Conservation (phyloP, 2,329 filamentous ascomycete genomes). For the Ceratocystis lukuohia region DNA sequence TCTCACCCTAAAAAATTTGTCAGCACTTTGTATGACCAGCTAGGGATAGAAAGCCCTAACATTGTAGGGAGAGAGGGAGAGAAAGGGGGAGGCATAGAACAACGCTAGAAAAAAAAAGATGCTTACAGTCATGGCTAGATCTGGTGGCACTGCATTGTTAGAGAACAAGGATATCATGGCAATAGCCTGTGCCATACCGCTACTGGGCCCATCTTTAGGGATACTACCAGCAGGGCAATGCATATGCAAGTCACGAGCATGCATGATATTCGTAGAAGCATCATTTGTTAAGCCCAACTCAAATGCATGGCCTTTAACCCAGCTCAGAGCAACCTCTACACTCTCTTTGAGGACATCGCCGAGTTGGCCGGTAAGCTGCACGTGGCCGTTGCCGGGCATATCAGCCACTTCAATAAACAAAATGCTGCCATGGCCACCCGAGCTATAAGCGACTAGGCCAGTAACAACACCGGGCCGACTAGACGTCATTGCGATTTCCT, state of each 20-base stretch:
- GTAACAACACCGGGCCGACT: constrained; percentile 84
- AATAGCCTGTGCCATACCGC: constrained; percentile 86
- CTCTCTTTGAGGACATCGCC: constrained; percentile 95
- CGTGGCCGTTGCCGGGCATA: constrained; percentile 83
- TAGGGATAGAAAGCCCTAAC: not conserved
- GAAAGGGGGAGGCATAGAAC: not conserved
- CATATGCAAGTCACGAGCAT: constrained; percentile 82
- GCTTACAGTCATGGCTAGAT: constrained; percentile 83
- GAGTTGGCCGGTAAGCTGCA: constrained; percentile 91
- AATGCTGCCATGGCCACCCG: constrained; percentile 86
- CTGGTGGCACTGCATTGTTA: constrained; percentile 72
- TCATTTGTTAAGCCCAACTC: constrained; percentile 73
- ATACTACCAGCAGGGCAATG: constrained; percentile 92
- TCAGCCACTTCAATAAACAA: constrained; percentile 97
- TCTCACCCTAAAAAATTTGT: constrained; percentile 39
- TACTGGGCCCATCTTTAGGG: constrained; percentile 79
- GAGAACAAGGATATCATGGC: constrained; percentile 84
- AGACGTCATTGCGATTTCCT: constrained; percentile 76
- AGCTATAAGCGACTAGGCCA: constrained; percentile 86
- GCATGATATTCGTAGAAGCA: constrained; percentile 85
- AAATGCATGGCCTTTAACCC: constrained; percentile 93
- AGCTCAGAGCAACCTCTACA: constrained; percentile 88
- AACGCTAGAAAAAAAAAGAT: constrained; percentile 13
- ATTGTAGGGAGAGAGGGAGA: not conserved
- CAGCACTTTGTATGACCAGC: constrained; percentile 6